Evolutionary conservation across 768 basidiomycete genomes (phyloP).

Genomic region (Phaffia tasmanica): DNA sequence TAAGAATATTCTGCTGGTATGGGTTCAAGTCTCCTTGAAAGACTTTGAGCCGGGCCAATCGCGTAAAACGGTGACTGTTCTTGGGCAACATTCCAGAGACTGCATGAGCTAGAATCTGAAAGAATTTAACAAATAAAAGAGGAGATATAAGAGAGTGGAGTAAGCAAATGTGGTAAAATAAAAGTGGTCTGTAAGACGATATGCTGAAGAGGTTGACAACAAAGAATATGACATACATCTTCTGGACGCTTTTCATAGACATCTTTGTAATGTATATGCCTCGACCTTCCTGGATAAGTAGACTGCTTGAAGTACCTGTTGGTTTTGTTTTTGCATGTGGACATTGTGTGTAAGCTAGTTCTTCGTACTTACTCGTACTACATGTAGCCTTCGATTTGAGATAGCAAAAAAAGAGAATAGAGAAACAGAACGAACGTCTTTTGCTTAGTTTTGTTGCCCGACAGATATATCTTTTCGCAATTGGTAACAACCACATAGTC

Average conservation of each 20-base stretch:
- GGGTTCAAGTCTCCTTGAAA: conserved; percentile 62
- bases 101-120: conserved; percentile 83
- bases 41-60: conserved; percentile 76
- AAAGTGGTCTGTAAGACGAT: neutral
- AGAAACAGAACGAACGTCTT: conserved; percentile 41
- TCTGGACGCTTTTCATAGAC: conserved; percentile 82
- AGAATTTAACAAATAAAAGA: no score
- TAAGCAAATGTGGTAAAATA: neutral
- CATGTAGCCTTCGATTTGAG: neutral
- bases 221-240: conserved; percentile 49
- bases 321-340: neutral
- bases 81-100: conserved; percentile 98
- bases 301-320: conserved; percentile 65
- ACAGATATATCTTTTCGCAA: conserved; percentile 66
- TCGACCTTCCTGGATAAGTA: conserved; percentile 85
- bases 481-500: conserved; percentile 97
- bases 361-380: neutral
- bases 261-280: conserved; percentile 71
- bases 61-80: conserved; percentile 82
- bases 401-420: neutral
- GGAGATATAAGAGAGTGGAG: no score
- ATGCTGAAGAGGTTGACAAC: neutral
- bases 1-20: conserved; percentile 62
- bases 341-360: neutral
- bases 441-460: conserved; percentile 79